Evolutionary conservation across 371 early-diverging fungal species (phyloP), one percentile per base, ranked within the genome.

Genomic region (Thermomucor indicae-seudaticae): DNA sequence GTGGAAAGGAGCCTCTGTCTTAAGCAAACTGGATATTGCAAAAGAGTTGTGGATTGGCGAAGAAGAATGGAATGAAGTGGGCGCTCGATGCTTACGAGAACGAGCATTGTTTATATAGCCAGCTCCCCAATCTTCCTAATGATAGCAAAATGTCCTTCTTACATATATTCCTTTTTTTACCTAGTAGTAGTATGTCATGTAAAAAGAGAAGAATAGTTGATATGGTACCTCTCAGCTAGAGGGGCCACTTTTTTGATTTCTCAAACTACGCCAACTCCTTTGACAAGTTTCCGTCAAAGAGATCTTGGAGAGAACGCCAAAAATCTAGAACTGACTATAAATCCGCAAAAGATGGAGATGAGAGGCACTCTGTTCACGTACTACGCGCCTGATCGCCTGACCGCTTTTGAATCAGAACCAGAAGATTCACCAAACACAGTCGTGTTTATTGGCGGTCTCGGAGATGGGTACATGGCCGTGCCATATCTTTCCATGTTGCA

Each of bases 1-100:
- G 6, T 95, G 95, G 95, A 95, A 94, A 58, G 95, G 95, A 2
- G 95, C 80, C 0, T 80, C 89, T 4, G 92, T 95, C 4, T 64
- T 92, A 47, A 77, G 80, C 48, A 80, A 88, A 49, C 68, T 94
- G 19, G 95, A 94, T 22, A 72, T 76, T 29, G 80, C 86, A 2
- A 79, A 75, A 30, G 93, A 95, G 19, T 65, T 91, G 78, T 93
- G 91, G 91, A 79, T 94, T 31, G 79, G 80, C 1, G 40, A 55
- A 16, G 51, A 64, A 22, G 93, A 93, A 58, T 94, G 94, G 93
- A 63, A 75, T 3, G 72, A 86, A 40, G 60, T 81, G 38, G 92
- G 92, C 0, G 67, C 81, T 29, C 75, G 82, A 39, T 72, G 80
- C 35, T 63, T 90, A 11, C 70, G 81, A 30, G 88, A 91, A 41